A percentile compares a stretch with the other conserved stretches of the same genome.
These are phyloP conservation scores for Yamagishiella unicocca DNA, from an alignment of 139 green algal species.

Conservation along the genomic window DNA sequence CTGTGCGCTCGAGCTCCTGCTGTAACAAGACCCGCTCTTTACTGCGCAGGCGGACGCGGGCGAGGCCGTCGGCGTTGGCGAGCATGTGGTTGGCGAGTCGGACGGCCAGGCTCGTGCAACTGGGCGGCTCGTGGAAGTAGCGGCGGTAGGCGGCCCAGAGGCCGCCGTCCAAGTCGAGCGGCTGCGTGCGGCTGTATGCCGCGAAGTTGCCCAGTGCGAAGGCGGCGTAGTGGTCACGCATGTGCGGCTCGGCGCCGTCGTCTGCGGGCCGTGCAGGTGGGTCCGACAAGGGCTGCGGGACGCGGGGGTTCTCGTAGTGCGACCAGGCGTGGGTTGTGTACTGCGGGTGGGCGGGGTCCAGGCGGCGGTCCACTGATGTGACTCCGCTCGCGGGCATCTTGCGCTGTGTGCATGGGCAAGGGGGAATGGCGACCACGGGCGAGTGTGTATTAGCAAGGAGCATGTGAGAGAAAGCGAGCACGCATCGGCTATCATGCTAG, in stretches of 20 bases:
- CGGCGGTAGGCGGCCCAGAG: background rate
- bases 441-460: no score
- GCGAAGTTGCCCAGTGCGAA: conserved; percentile 27
- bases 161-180: background rate
- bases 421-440: no score
- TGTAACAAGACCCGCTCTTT: background rate
- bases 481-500: no score
- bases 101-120: background rate
- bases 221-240: background rate
- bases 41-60: background rate
- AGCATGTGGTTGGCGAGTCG: background rate
- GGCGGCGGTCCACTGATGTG: background rate
- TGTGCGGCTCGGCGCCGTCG: background rate
- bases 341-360: background rate
- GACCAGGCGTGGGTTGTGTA: background rate
- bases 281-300: background rate
- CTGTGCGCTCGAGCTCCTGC: background rate
- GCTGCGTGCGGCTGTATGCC: background rate
- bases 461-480: background rate
- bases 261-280: background rate
- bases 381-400: background rate
- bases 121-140: background rate
- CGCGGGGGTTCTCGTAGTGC: background rate
- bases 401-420: no score
- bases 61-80: background rate